Percentiles rank a stretch among this genome's conserved stretches.
Conservation (phyloP, 768 basidiomycete genomes). For the Boletus sp. region DNA sequence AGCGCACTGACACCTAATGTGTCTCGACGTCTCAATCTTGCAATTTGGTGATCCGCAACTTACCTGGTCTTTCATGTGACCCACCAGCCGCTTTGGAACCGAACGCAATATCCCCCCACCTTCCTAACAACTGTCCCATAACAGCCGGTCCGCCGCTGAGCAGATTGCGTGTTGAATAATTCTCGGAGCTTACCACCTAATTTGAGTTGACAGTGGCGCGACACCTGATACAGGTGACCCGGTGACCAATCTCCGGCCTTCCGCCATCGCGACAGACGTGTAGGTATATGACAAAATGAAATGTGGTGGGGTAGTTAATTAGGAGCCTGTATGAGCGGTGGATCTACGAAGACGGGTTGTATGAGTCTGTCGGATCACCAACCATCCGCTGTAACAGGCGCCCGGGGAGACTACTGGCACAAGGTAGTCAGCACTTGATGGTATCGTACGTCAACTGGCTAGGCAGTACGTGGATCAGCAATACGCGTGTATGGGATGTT, state of each 20-base stretch:
- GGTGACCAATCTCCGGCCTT: neutral
- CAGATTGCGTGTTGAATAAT: neutral
- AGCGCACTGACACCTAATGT: neutral
- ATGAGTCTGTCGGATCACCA: neutral
- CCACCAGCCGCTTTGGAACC: neutral
- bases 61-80: neutral
- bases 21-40: neutral
- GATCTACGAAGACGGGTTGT: neutral
- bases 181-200: neutral
- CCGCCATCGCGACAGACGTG: neutral
- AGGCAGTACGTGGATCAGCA: neutral
- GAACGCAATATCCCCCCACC: neutral
- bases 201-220: slow-evolving; percentile 3
- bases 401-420: neutral
- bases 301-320: neutral
- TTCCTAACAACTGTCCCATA: neutral
- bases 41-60: neutral
- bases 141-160: neutral
- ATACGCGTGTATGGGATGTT: neutral
- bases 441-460: neutral
- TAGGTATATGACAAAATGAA: neutral
- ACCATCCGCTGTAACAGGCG: neutral
- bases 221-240: neutral
- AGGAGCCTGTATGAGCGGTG: neutral
- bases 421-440: neutral